Evolutionary conservation across 768 basidiomycete species (phyloP).

Genomic region (Russula olivacea): DNA sequence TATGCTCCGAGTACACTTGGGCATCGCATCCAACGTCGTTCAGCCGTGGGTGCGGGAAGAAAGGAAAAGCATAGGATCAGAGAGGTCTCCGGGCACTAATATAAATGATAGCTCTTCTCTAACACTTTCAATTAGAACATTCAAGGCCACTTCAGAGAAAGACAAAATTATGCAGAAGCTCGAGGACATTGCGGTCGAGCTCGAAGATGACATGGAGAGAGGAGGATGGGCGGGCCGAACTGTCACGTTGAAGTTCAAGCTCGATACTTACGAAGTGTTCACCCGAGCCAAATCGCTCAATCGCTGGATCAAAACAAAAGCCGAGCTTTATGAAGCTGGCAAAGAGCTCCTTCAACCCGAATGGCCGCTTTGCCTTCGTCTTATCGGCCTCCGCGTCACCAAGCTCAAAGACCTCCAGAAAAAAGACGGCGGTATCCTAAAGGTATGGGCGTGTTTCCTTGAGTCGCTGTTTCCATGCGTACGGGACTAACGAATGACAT

Average conservation of each 20-base stretch:
- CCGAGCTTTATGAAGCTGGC: conserved; percentile 76
- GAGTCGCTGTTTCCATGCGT: neutral
- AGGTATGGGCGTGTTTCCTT: conserved; percentile 34
- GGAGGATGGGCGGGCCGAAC: conserved; percentile 83
- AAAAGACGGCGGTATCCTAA: conserved; percentile 54
- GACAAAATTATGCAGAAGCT: conserved; percentile 69
- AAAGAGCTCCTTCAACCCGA: conserved; percentile 78
- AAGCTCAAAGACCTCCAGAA: conserved; percentile 79
- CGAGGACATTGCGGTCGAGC: conserved; percentile 71
- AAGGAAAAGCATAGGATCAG: conserved; percentile 87
- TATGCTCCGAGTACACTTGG: conserved; percentile 75
- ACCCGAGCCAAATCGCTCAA: conserved; percentile 79
- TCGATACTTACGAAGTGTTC: conserved; percentile 83
- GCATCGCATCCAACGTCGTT: conserved; percentile 80
- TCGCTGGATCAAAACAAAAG: conserved; percentile 65
- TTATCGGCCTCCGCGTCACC: conserved; percentile 85
- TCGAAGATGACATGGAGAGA: conserved; percentile 74
- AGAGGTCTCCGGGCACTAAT: conserved; percentile 47
- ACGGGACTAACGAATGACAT: neutral
- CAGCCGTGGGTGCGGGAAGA: conserved; percentile 71
- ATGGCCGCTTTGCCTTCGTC: conserved; percentile 68
- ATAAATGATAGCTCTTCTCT: neutral
- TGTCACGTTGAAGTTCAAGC: conserved; percentile 88
- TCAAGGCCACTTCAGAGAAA: conserved; percentile 58
- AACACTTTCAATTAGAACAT: conserved; percentile 50